Evolutionary conservation across 768 basidiomycete genomes (phyloP), one percentile per base, ranked within the genome.

Genomic region (Mycena galericulata): DNA sequence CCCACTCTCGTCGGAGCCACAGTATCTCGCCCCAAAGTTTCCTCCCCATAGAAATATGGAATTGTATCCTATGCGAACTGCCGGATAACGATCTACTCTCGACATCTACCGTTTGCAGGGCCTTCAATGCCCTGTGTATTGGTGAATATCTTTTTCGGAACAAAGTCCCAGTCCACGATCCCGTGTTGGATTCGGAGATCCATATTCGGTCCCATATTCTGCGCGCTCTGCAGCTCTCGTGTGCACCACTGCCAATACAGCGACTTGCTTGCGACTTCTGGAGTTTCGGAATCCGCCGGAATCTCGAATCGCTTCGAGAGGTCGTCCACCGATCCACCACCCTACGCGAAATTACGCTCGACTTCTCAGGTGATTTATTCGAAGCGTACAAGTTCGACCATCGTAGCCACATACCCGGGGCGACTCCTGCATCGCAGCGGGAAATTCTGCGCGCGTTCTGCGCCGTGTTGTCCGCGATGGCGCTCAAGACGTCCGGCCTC

Each of bases 91-190:
- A 56, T 56, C 40, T 56, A 26, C 55, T 56, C 55, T 38, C 17
- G 20, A 17, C 26, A 2, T 20, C 55, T 18, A 18, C 11, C 26
- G 55, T 56, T 15, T 56, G 55, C 38, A 38, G 30, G 55, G 5
- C 26, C 29, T 56, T 56, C 38, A 56, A 56, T 22, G 41, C 26
- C 55, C n/a, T 56, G 4, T 56, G 55, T 18, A 56, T 56, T 18
- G 10, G 12, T 38, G 26, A 40, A 8, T 56, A 40, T 41, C 55
- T 38, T 9, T 5, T n/a, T 6, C 26, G 47, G 27, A 7, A 26
- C 14, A 4, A 29, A 3, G 27, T 17, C 17, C n/a, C 47, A 26
- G 47, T 12, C 26, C 26, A n/a, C n/a, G n/a, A 22, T 20, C 27
- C 47, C 47, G 47, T 12, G 47, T 15, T n/a, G 8, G 24, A 26